A percentile compares a stretch with the other conserved stretches of the same genome.
phyloP scores from a whole-genome alignment of 106 monocot genomes.

The Allium fistulosum region DNA sequence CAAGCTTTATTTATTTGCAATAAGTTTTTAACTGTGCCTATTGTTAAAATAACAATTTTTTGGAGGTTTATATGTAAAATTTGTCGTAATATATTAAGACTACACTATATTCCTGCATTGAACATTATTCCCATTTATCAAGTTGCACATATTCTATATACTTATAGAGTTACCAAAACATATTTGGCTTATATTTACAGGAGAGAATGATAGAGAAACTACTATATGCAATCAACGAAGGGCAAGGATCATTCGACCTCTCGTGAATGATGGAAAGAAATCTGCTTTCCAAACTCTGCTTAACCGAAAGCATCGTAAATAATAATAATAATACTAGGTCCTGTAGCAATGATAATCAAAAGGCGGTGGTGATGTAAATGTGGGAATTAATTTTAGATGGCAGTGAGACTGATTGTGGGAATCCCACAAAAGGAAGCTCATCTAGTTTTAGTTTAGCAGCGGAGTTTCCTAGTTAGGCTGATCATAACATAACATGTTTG shows the following conservation, averaged over 20 bases:
- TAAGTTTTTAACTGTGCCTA: not conserved
- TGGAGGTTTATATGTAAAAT: not conserved
- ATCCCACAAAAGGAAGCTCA: not conserved
- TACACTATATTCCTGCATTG: too few relatives aligned
- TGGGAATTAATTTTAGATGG: too few relatives aligned
- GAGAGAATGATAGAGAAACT: slow-evolving; percentile 63
- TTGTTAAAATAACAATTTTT: not conserved
- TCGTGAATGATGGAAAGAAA: slow-evolving; percentile 24
- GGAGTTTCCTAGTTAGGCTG: not conserved
- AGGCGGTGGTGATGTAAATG: too few relatives aligned
- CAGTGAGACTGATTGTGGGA: slow-evolving; percentile 3
- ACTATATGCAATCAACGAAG: slow-evolving; percentile 85
- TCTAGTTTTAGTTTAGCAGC: slow-evolving; percentile 1
- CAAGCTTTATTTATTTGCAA: too few relatives aligned
- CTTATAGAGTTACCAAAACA: not conserved
- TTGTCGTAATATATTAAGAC: not conserved
- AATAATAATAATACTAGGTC: too few relatives aligned
- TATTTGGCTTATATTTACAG: slow-evolving; percentile 30
- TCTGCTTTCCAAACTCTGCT: too few relatives aligned
- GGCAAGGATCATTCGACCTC: slow-evolving; percentile 86
- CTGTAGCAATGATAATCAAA: too few relatives aligned
- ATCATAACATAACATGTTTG: not conserved
- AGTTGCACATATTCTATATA: not conserved
- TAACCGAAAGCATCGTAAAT: too few relatives aligned
- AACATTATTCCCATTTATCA: not conserved